These are phyloP conservation scores for Phytophthora citrophthora DNA, from an alignment of 352 stramenopile genomes.

Conservation along the genomic window DNA sequence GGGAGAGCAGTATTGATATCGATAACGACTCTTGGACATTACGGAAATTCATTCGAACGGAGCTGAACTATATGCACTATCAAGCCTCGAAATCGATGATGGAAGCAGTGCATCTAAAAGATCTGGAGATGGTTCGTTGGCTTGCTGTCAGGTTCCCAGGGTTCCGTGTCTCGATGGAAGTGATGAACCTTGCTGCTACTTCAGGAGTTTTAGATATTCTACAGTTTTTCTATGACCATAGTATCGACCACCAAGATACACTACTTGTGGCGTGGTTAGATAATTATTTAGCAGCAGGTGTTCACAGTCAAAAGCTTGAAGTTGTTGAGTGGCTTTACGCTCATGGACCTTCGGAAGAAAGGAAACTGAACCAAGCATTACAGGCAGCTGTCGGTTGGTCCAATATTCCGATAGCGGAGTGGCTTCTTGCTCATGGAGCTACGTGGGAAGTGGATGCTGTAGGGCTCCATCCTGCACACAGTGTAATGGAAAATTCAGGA, in stretches of 20 bases:
- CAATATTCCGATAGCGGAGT: slow-evolving; percentile 1
- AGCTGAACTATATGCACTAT: not conserved
- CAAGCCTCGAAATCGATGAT: not conserved
- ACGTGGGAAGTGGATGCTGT: not conserved
- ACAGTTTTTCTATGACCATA: not conserved
- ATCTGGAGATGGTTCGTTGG: not conserved
- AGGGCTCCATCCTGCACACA: not conserved
- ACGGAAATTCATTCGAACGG: not conserved
- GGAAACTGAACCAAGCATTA: not conserved
- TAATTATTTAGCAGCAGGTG: not conserved
- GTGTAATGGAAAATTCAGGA: not conserved
- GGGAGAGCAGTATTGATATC: not conserved
- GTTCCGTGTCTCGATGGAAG: not conserved
- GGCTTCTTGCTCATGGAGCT: not conserved
- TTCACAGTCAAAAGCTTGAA: not conserved
- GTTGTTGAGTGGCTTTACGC: not conserved
- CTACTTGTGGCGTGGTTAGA: not conserved
- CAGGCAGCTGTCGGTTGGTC: not conserved
- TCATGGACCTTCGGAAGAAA: not conserved
- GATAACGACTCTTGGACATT: not conserved
- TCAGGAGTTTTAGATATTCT: not conserved
- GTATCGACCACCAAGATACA: not conserved
- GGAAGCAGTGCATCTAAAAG: not conserved
- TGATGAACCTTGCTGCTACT: not conserved
- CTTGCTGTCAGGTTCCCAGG: not conserved